phyloP scores from a whole-genome alignment of 148 eudicot genomes.

The Persicaria tinctoria region DNA sequence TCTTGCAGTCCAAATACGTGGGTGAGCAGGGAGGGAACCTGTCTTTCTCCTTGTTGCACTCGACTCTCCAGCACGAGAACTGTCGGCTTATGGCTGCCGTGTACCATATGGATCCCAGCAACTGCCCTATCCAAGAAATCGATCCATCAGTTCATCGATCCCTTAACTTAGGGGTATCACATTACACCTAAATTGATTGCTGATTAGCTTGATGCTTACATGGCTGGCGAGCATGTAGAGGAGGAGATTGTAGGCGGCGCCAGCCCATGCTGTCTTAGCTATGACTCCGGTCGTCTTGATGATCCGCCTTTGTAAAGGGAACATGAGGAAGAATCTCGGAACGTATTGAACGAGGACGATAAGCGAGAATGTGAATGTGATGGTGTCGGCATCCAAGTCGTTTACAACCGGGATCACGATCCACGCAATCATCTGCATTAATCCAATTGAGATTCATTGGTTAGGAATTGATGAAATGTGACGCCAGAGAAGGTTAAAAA shows the following conservation, averaged over 20 bases:
- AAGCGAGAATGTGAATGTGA: conserved; percentile 61
- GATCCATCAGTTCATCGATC: neutral
- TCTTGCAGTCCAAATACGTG: conserved; percentile 57
- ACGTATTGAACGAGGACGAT: conserved; percentile 78
- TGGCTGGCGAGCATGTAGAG: conserved; percentile 93
- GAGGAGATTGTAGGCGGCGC: conserved; percentile 83
- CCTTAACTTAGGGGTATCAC: neutral
- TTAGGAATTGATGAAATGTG: neutral
- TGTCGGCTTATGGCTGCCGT: conserved; percentile 75
- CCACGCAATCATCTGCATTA: conserved; percentile 65
- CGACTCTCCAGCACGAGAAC: conserved; percentile 62
- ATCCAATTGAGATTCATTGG: neutral
- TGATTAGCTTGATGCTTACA: conserved; percentile 35
- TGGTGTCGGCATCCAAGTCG: conserved; percentile 38
- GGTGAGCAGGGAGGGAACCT: conserved; percentile 33
- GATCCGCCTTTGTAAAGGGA: conserved; percentile 67
- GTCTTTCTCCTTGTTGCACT: conserved; percentile 38
- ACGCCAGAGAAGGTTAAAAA: neutral
- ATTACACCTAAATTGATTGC: neutral
- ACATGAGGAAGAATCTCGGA: conserved; percentile 70
- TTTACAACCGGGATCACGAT: conserved; percentile 40
- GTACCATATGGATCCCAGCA: conserved; percentile 89
- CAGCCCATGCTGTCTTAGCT: conserved; percentile 92
- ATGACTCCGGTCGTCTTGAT: conserved; percentile 78
- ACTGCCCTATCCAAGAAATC: conserved; percentile 33